Conservation (phyloP, 805 yeast genomes). For the Schwanniomyces pseudopolymorphus region DNA sequence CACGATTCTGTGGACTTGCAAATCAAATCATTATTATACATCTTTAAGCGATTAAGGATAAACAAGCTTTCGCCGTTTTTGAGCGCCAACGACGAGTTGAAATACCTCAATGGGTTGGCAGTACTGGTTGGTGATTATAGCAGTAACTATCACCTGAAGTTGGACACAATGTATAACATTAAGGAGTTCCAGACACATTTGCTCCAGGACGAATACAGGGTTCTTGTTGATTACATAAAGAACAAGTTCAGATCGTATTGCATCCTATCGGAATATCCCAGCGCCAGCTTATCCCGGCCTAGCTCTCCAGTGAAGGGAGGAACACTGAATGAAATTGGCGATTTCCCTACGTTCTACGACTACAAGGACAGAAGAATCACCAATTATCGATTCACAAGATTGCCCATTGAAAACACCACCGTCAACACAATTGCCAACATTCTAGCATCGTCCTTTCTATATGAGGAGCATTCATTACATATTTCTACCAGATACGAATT, state of each 20-base stretch:
- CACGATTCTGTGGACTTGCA: constrained; percentile 61
- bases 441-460: constrained; percentile 51
- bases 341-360: constrained; percentile 21
- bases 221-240: constrained; percentile 63
- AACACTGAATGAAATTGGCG: constrained; percentile 2
- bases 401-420: constrained; percentile 18
- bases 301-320: constrained; percentile 18
- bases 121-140: neutral
- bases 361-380: constrained; percentile 19
- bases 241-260: constrained; percentile 65
- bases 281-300: constrained; percentile 16
- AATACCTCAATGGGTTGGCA: constrained; percentile 11
- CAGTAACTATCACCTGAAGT: constrained; percentile 24
- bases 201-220: constrained; percentile 59
- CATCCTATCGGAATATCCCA: constrained; percentile 52
- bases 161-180: constrained; percentile 58
- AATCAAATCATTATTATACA: constrained; percentile 56
- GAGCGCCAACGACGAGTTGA: constrained; percentile 13
- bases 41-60: constrained; percentile 52
- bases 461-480: constrained; percentile 53
- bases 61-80: constrained; percentile 45
- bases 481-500: constrained; percentile 36
- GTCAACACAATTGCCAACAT: constrained; percentile 16
- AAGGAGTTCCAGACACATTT: constrained; percentile 41
- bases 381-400: constrained; percentile 18